phyloP scores from a whole-genome alignment of 768 basidiomycete species.

The Ephemerocybe angulata region DNA sequence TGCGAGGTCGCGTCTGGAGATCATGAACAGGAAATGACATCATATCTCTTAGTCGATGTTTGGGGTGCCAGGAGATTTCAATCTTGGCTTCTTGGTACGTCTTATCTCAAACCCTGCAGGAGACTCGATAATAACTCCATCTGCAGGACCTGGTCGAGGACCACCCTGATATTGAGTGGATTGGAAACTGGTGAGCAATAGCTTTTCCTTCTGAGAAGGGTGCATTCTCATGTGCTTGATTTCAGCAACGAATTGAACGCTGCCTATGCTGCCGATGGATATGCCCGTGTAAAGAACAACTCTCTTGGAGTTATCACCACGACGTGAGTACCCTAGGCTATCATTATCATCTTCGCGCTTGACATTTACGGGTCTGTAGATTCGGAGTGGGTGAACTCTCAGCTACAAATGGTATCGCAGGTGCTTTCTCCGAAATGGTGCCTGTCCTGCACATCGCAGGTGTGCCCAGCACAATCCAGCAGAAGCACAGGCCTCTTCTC shows the following conservation, averaged over 20 bases:
- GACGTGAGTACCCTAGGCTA: slow-evolving; percentile 9
- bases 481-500: slow-evolving; percentile 65
- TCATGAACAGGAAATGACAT: slow-evolving; percentile 1
- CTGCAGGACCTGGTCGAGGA: slow-evolving; percentile 78
- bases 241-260: slow-evolving; percentile 80
- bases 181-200: slow-evolving; percentile 69
- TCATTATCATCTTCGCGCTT: not conserved
- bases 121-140: not conserved
- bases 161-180: slow-evolving; percentile 74
- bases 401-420: slow-evolving; percentile 80
- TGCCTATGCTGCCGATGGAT: slow-evolving; percentile 90
- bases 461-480: slow-evolving; percentile 68
- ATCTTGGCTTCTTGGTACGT: slow-evolving; percentile 59
- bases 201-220: not conserved
- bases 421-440: slow-evolving; percentile 82
- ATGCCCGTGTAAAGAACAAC: slow-evolving; percentile 79
- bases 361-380: slow-evolving; percentile 26
- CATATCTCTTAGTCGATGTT: slow-evolving; percentile 44
- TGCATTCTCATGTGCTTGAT: not conserved
- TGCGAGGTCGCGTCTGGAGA: not conserved
- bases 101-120: not conserved
- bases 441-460: slow-evolving; percentile 88
- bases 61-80: slow-evolving; percentile 86
- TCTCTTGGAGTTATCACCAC: slow-evolving; percentile 59
- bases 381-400: slow-evolving; percentile 92